These are phyloP conservation scores for Mycena sanguinolenta DNA, from an alignment of 768 basidiomycete species.

Conservation along the genomic window DNA sequence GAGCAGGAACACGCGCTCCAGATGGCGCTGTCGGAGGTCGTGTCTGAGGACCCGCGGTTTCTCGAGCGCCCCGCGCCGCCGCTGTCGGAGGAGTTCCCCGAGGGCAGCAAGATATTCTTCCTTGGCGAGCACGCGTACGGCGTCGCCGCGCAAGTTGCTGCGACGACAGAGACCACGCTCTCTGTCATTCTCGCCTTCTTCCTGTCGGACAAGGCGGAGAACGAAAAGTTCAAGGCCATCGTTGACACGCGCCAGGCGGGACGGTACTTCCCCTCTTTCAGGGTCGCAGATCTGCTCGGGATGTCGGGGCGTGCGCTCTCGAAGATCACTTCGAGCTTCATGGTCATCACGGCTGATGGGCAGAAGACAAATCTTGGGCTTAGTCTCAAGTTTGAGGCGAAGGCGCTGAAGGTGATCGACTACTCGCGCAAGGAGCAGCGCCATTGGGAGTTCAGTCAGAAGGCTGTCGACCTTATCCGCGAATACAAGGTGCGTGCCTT, in stretches of 20 bases:
- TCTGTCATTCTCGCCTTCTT: constrained; percentile 94
- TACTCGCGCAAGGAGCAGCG: constrained; percentile 89
- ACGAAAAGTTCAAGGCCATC: constrained; percentile 79
- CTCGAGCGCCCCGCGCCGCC: constrained; percentile 87
- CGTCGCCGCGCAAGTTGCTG: constrained; percentile 91
- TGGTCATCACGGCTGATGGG: constrained; percentile 83
- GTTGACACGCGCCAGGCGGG: constrained; percentile 66
- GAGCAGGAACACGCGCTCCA: constrained; percentile 91
- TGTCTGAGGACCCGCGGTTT: constrained; percentile 90
- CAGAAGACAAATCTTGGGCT: constrained; percentile 92
- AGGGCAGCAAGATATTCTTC: constrained; percentile 94
- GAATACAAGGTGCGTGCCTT: constrained; percentile 86
- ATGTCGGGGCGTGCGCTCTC: constrained; percentile 86
- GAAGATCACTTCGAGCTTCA: constrained; percentile 93
- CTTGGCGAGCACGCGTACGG: constrained; percentile 95
- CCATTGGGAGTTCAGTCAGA: constrained; percentile 95
- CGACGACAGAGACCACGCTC: constrained; percentile 75
- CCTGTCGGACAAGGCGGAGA: constrained; percentile 85
- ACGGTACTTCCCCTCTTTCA: constrained; percentile 84
- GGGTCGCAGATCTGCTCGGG: constrained; percentile 77
- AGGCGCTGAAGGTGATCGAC: constrained; percentile 91
- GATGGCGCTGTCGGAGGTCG: constrained; percentile 83
- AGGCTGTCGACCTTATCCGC: constrained; percentile 81
- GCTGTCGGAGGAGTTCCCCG: constrained; percentile 90
- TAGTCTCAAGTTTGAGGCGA: constrained; percentile 96